phyloP scores from a whole-genome alignment of 2,329 filamentous ascomycete genomes.

The Colletotrichum sp. region DNA sequence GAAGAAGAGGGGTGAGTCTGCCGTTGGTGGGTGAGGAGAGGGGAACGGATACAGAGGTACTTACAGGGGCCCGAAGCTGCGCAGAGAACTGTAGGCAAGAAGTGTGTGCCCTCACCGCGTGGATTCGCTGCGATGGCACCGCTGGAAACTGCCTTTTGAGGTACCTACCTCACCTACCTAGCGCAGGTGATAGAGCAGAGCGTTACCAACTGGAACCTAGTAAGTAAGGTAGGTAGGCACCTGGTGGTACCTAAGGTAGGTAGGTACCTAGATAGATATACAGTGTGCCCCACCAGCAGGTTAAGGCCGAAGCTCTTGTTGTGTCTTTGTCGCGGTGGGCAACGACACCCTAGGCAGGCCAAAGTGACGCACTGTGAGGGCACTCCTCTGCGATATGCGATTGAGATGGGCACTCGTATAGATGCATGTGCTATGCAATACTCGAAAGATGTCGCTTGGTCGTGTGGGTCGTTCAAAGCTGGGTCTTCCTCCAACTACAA shows the following conservation, averaged over 20 bases:
- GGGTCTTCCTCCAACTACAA: background rate
- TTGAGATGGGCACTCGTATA: background rate
- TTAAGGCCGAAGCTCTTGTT: background rate
- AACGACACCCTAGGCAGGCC: background rate
- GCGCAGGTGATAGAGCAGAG: background rate
- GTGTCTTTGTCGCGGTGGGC: background rate
- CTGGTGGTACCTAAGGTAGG: no score
- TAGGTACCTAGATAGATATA: background rate
- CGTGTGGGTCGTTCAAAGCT: background rate
- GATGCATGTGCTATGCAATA: background rate
- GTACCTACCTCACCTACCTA: background rate
- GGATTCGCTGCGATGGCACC: background rate
- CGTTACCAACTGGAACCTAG: background rate
- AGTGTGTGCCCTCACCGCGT: background rate
- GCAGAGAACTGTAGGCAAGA: background rate
- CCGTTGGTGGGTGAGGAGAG: background rate
- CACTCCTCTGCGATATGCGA: background rate
- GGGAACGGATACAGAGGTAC: background rate
- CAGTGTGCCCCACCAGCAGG: background rate
- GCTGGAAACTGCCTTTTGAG: background rate
- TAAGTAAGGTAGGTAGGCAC: background rate
- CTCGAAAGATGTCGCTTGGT: background rate
- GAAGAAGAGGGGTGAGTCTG: slow-evolving; percentile 5
- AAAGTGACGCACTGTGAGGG: background rate
- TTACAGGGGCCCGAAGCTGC: background rate